Conservation (phyloP, 768 basidiomycete species). For the Tulasnella sp. region DNA sequence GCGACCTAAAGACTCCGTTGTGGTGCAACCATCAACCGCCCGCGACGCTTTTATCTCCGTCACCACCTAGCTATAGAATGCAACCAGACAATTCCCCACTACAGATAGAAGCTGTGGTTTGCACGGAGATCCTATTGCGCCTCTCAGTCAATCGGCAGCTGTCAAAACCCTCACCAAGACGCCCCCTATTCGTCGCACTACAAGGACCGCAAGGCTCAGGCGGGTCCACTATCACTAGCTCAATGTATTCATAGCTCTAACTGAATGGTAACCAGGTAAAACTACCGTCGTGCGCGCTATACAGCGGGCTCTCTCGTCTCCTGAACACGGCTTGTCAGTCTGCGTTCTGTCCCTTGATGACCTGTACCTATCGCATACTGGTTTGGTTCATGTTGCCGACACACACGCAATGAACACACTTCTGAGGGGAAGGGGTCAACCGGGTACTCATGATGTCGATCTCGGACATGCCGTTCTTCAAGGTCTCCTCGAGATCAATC, state of each 20-base stretch:
- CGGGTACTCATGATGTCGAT: conserved; percentile 78
- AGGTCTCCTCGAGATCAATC: conserved; percentile 38
- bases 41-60: too few relatives aligned
- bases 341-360: conserved; percentile 71
- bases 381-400: conserved; percentile 43
- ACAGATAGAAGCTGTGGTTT: too few relatives aligned
- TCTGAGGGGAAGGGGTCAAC: conserved; percentile 76
- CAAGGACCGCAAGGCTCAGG: conserved; percentile 82
- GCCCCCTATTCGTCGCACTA: conserved; percentile 71
- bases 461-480: conserved; percentile 48
- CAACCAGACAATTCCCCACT: too few relatives aligned
- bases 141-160: not conserved
- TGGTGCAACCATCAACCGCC: too few relatives aligned
- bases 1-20: too few relatives aligned
- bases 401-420: conserved; percentile 50
- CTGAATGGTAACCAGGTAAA: conserved; percentile 48
- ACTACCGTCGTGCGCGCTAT: conserved; percentile 62
- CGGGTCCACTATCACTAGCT: too few relatives aligned
- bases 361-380: conserved; percentile 67
- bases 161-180: not conserved
- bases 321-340: conserved; percentile 34
- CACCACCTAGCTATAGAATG: too few relatives aligned
- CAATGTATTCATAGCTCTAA: too few relatives aligned
- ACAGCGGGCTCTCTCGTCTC: conserved; percentile 23
- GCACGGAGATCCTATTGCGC: too few relatives aligned